Evolutionary conservation across 1,139 yeast species (phyloP).

Genomic region (Meyerozyma sp.): DNA sequence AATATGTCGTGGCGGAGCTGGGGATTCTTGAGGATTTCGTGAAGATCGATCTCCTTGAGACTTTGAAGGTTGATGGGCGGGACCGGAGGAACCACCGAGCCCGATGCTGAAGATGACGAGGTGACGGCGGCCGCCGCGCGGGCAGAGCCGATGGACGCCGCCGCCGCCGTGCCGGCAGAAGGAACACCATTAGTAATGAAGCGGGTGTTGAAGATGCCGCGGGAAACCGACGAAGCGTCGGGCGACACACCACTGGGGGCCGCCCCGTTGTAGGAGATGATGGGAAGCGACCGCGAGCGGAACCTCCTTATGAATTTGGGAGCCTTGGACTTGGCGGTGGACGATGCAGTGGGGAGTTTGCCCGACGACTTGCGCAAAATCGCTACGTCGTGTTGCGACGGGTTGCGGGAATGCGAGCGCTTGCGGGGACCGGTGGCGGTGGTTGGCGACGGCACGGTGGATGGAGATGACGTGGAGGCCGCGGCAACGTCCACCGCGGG

Average conservation of each 20-base stretch:
- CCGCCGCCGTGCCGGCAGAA: constrained; percentile 4
- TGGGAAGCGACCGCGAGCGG: constrained; percentile 33
- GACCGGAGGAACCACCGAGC: constrained; percentile 25
- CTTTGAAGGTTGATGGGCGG: constrained; percentile 89
- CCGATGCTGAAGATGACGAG: constrained; percentile 6
- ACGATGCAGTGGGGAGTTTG: constrained; percentile 2
- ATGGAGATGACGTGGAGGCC: constrained; percentile 3
- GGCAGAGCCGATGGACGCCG: constrained; percentile 9
- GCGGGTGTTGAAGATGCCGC: constrained; percentile 1
- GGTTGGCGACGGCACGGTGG: not conserved
- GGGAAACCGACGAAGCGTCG: constrained; percentile 4
- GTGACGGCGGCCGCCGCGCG: constrained; percentile 6
- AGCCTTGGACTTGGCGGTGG: constrained; percentile 7
- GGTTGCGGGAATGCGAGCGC: constrained; percentile 4
- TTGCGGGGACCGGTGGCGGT: not conserved
- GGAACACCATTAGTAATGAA: constrained; percentile 6
- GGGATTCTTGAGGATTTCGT: constrained; percentile 86
- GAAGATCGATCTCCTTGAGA: constrained; percentile 79
- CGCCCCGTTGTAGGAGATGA: constrained; percentile 22
- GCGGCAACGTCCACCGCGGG: constrained; percentile 2
- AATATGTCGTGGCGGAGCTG: constrained; percentile 89
- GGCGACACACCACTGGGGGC: constrained; percentile 6
- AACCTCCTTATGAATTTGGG: constrained; percentile 15
- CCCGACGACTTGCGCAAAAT: constrained; percentile 7
- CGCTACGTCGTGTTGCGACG: constrained; percentile 12